Percentiles rank a stretch among this genome's conserved stretches.
phyloP scores from a whole-genome alignment of 2,329 filamentous ascomycete genomes.

The Nigrospora oryzae region DNA sequence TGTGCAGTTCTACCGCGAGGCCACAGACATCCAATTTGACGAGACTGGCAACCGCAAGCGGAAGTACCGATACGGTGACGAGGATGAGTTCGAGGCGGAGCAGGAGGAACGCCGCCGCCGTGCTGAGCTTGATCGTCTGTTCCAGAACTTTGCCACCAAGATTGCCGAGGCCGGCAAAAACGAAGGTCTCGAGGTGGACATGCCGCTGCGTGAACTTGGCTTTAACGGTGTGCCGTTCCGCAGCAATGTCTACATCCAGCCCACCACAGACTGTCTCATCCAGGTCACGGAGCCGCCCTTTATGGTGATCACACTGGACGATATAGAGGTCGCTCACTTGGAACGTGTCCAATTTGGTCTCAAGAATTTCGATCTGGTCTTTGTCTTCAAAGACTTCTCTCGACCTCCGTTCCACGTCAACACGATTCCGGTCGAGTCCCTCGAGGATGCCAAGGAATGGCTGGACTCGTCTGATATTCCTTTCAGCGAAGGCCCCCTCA shows the following conservation, averaged over 20 bases:
- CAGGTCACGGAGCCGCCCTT: constrained; percentile 96
- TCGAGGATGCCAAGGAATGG: constrained; percentile 97
- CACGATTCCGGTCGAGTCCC: constrained; percentile 90
- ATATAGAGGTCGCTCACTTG: constrained; percentile 92
- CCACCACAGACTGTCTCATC: constrained; percentile 92
- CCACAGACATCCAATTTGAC: constrained; percentile 96
- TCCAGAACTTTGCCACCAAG: constrained; percentile 95
- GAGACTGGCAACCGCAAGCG: constrained; percentile 97
- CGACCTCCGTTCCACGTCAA: constrained; percentile 91
- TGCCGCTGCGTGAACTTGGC: constrained; percentile 91
- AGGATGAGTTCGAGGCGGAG: constrained; percentile 97
- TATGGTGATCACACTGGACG: constrained; percentile 87
- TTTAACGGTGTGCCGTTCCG: constrained; percentile 96
- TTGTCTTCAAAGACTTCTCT: constrained; percentile 96
- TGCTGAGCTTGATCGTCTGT: constrained; percentile 88
- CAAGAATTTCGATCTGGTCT: constrained; percentile 98
- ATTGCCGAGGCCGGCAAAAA: constrained; percentile 91
- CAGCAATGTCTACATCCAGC: constrained; percentile 91
- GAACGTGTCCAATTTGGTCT: constrained; percentile 94
- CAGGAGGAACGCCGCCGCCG: constrained; percentile 90
- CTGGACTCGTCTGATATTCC: constrained; percentile 93
- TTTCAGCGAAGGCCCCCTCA: constrained; percentile 88
- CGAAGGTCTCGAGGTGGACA: constrained; percentile 86
- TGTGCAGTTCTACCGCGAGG: constrained; percentile 95
- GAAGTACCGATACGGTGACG: constrained; percentile 94